Evolutionary conservation across 768 basidiomycete species (phyloP).

Genomic region (Clitopilus hobsonii): DNA sequence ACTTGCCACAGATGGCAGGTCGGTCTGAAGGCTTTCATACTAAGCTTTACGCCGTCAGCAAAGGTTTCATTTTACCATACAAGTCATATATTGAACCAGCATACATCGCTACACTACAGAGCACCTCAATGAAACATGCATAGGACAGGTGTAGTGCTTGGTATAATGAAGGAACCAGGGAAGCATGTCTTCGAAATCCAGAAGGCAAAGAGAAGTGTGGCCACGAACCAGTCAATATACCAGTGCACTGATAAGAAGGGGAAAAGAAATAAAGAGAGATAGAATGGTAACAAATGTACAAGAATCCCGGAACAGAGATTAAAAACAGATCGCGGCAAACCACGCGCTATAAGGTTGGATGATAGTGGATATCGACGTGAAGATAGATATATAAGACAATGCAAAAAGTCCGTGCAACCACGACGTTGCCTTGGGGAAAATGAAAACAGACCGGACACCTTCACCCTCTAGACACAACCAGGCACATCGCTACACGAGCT

Average conservation of each 20-base stretch:
- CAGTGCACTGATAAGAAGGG: conserved; percentile 2
- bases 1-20: no score
- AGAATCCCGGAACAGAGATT: conserved; percentile 12
- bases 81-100: not conserved
- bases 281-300: conserved; percentile 7
- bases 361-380: not conserved
- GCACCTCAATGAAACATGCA: not conserved
- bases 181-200: conserved; percentile 1
- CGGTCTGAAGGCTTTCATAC: no score
- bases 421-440: not conserved
- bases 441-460: not conserved
- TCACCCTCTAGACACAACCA: not conserved
- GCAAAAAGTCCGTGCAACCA: not conserved
- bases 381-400: not conserved
- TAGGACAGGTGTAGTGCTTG: not conserved
- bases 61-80: not conserved
- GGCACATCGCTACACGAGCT: conserved; percentile 9
- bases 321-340: conserved; percentile 1
- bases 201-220: not conserved
- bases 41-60: no score
- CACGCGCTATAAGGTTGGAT: conserved; percentile 1
- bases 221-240: conserved; percentile 1
- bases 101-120: not conserved
- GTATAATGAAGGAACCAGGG: not conserved
- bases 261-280: conserved; percentile 5